Evolutionary conservation across 345 rosid species (phyloP).

Genomic region (Kandelia obovata): DNA sequence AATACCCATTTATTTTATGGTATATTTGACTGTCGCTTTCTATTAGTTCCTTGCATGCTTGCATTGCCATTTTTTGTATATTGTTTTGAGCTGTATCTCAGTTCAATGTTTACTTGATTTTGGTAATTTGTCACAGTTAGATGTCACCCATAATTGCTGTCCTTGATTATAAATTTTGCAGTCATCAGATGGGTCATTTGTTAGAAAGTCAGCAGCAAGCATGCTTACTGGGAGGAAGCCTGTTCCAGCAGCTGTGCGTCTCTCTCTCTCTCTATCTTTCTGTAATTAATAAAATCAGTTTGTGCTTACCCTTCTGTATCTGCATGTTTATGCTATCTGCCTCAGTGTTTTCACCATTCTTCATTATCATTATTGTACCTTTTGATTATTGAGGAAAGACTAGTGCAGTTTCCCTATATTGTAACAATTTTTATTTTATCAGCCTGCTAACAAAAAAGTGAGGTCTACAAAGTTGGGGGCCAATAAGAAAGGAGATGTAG

Average conservation of each 20-base stretch:
- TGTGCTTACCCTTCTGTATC: not conserved
- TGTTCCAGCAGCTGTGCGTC: slow-evolving; percentile 61
- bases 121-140: no score
- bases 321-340: not conserved
- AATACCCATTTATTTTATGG: no score
- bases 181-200: slow-evolving; percentile 65
- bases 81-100: no score
- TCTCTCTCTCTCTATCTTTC: slow-evolving; percentile 7
- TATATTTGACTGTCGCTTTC: no score
- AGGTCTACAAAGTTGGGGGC: slow-evolving; percentile 56
- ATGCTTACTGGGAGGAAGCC: slow-evolving; percentile 91
- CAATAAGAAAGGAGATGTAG: slow-evolving; percentile 71
- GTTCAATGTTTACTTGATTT: no score
- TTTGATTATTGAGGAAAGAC: not conserved
- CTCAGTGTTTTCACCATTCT: not conserved
- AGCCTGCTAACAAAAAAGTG: slow-evolving; percentile 69
- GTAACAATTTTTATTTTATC: slow-evolving; percentile 16
- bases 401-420: no score
- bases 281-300: not conserved
- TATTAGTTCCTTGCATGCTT: no score
- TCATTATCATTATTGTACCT: not conserved
- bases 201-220: slow-evolving; percentile 91
- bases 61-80: no score
- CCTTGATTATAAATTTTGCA: slow-evolving; percentile 24
- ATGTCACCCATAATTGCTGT: no score